Evolutionary conservation across 2,329 filamentous ascomycete species (phyloP).

Genomic region (Aspergillus costaricaensis): DNA sequence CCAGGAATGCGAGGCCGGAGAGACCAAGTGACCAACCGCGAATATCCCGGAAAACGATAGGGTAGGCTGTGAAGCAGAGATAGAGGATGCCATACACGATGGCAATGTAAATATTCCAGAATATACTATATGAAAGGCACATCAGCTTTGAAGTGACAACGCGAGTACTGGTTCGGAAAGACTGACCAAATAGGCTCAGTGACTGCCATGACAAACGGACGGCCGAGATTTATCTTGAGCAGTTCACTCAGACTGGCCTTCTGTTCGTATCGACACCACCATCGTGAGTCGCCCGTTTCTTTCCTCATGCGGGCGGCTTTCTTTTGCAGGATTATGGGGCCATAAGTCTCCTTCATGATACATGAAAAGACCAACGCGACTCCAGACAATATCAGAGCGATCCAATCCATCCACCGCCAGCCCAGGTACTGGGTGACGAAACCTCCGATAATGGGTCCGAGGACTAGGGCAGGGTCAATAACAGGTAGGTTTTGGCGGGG

Average conservation of each 20-base stretch:
- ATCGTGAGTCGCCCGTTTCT: constrained; percentile 69
- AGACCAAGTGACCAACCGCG: constrained; percentile 76
- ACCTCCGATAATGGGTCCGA: constrained; percentile 75
- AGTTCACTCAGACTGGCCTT: constrained; percentile 65
- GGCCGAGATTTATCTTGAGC: constrained; percentile 72
- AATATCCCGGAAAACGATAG: constrained; percentile 73
- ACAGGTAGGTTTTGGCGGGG: neutral
- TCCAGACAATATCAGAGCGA: constrained; percentile 71
- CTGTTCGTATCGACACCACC: constrained; percentile 80
- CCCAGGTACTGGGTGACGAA: constrained; percentile 71
- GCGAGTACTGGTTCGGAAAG: neutral
- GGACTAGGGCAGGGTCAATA: constrained; percentile 31
- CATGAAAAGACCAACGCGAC: constrained; percentile 61
- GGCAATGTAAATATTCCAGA: constrained; percentile 71
- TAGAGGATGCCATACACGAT: constrained; percentile 85
- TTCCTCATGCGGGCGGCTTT: constrained; percentile 66
- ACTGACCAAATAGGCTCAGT: constrained; percentile 81
- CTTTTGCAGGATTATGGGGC: constrained; percentile 67
- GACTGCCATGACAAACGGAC: constrained; percentile 74
- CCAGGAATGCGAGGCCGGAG: constrained; percentile 76
- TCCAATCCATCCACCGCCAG: constrained; percentile 88
- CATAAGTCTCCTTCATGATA: constrained; percentile 73
- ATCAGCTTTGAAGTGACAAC: constrained; percentile 3
- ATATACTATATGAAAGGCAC: constrained; percentile 53
- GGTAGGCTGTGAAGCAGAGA: constrained; percentile 87